Percentiles rank a stretch among this genome's conserved stretches.
phyloP scores from a whole-genome alignment of 2,329 filamentous ascomycete genomes.

The Teratosphaeria pseudoeucalypti region DNA sequence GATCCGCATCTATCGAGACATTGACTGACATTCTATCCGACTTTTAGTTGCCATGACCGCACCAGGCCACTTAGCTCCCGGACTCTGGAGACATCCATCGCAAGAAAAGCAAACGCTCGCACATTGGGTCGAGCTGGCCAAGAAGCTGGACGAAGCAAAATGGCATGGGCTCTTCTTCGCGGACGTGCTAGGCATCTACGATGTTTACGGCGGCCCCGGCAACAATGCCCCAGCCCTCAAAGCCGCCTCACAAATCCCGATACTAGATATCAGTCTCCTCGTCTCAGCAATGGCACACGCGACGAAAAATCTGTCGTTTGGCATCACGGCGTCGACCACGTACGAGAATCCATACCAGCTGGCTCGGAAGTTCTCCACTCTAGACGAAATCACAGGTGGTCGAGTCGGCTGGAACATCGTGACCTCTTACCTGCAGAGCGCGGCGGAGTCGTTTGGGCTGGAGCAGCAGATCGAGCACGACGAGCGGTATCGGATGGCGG shows the following conservation, averaged over 20 bases:
- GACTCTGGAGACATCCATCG: conserved; percentile 22
- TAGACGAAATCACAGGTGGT: conserved; percentile 53
- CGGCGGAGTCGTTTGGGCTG: conserved; percentile 52
- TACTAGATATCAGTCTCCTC: conserved; percentile 42
- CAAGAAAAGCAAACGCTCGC: conserved; percentile 33
- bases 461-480: conserved; percentile 40
- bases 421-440: conserved; percentile 52
- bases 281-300: conserved; percentile 42
- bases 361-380: conserved; percentile 51
- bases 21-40: too few species aligned
- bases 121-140: conserved; percentile 39
- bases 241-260: conserved; percentile 57
- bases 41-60: conserved; percentile 33
- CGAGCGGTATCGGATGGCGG: conserved; percentile 49
- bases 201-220: conserved; percentile 32
- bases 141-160: conserved; percentile 38
- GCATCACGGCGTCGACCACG: conserved; percentile 52
- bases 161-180: conserved; percentile 44
- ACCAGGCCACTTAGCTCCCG: conserved; percentile 28
- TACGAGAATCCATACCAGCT: conserved; percentile 54
- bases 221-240: conserved; percentile 39
- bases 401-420: conserved; percentile 59
- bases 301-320: conserved; percentile 53
- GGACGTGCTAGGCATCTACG: conserved; percentile 39
- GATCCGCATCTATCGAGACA: too few species aligned